Evolutionary conservation across 2,329 filamentous ascomycete species (phyloP).

Genomic region (Drechmeria coniospora): DNA sequence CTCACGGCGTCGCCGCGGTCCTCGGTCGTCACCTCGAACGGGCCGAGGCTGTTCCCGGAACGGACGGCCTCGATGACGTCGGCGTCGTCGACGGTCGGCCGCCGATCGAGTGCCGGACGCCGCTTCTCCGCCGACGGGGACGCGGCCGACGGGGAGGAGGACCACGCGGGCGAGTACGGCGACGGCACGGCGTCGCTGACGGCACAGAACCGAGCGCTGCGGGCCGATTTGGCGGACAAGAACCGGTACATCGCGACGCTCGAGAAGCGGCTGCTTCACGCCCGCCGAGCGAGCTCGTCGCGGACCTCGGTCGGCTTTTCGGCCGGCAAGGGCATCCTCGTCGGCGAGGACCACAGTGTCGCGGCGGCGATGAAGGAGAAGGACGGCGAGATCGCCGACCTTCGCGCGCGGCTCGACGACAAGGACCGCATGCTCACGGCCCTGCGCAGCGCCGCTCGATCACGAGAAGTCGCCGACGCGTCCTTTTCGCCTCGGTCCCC

Average conservation of each 20-base stretch:
- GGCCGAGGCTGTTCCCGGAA: slow-evolving; percentile 36
- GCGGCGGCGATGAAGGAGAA: slow-evolving; percentile 67
- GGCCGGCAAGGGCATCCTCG: slow-evolving; percentile 44
- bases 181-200: slow-evolving; percentile 71
- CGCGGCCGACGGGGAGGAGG: slow-evolving; percentile 43
- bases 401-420: slow-evolving; percentile 80
- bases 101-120: slow-evolving; percentile 29
- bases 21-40: slow-evolving; percentile 50
- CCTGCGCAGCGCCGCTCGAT: slow-evolving; percentile 69
- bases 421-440: slow-evolving; percentile 89
- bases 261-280: slow-evolving; percentile 83
- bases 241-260: slow-evolving; percentile 91
- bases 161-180: slow-evolving; percentile 65
- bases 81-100: slow-evolving; percentile 41
- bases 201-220: slow-evolving; percentile 81
- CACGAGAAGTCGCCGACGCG: slow-evolving; percentile 64
- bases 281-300: slow-evolving; percentile 76
- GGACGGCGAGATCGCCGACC: slow-evolving; percentile 79
- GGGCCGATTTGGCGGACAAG: slow-evolving; percentile 91
- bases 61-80: slow-evolving; percentile 55
- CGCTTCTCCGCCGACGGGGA: slow-evolving; percentile 26
- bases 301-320: slow-evolving; percentile 64
- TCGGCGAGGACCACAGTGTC: slow-evolving; percentile 66
- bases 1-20: slow-evolving; percentile 45
- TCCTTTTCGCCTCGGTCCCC: slow-evolving; percentile 18